These are phyloP conservation scores for Scheffersomyces quercinus DNA, from an alignment of 1,139 yeast species.

Conservation along the genomic window DNA sequence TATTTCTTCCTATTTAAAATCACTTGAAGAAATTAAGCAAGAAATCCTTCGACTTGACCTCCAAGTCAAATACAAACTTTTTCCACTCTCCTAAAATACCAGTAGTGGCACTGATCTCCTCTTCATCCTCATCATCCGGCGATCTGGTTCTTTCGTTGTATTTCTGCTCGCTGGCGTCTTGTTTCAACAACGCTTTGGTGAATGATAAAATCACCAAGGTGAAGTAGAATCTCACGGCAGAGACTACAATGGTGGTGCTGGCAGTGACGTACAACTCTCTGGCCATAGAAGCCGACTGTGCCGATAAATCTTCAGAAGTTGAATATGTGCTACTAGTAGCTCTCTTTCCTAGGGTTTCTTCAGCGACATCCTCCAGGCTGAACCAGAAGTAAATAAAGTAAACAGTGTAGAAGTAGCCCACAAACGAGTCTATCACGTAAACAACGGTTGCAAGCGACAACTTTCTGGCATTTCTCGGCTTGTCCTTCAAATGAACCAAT, in stretches of 20 bases:
- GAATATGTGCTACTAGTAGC: constrained; percentile 1
- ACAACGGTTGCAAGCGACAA: constrained; percentile 64
- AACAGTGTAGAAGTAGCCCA: constrained; percentile 68
- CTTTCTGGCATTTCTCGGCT: constrained; percentile 35
- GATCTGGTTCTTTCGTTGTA: constrained; percentile 14
- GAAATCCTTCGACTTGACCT: constrained; percentile 31
- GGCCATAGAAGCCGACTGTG: constrained; percentile 66
- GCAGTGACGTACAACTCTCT: constrained; percentile 74
- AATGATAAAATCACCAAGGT: constrained; percentile 64
- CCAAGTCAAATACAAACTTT: constrained; percentile 27
- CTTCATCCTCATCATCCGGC: constrained; percentile 7
- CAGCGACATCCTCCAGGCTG: constrained; percentile 38
- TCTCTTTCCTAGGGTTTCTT: constrained; percentile 8
- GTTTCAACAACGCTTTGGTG: constrained; percentile 47
- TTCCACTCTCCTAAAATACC: constrained; percentile 5
- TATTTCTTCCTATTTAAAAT: no score
- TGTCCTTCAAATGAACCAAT: constrained; percentile 39
- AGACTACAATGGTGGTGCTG: constrained; percentile 52
- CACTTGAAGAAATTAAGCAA: constrained; percentile 23
- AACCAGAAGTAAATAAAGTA: constrained; percentile 82
- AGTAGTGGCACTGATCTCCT: not conserved
- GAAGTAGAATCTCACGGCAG: constrained; percentile 64
- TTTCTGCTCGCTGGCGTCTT: constrained; percentile 23
- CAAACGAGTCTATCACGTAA: constrained; percentile 65
- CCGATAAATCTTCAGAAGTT: constrained; percentile 16